Evolutionary conservation across 768 basidiomycete genomes (phyloP).

Genomic region (Collybiopsis luxurians): DNA sequence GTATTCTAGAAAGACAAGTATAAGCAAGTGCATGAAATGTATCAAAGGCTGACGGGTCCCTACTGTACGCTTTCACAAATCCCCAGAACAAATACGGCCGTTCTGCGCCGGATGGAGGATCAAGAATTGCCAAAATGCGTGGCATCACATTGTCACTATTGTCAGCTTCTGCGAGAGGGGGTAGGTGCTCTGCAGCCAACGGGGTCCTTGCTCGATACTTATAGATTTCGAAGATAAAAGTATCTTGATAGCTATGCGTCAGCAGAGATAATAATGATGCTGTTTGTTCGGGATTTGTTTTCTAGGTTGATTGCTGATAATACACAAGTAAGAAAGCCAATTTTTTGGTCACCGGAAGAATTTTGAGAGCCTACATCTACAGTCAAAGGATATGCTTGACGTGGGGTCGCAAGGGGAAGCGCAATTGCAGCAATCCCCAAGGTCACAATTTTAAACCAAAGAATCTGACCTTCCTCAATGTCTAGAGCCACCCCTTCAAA

Average conservation of each 20-base stretch:
- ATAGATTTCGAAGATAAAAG: constrained; percentile 43
- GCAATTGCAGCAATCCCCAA: constrained; percentile 40
- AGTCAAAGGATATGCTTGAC: constrained; percentile 44
- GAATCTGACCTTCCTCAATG: constrained; percentile 34
- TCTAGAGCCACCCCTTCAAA: constrained; percentile 44
- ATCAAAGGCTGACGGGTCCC: no score
- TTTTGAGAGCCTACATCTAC: constrained; percentile 32
- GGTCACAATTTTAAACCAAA: constrained; percentile 49
- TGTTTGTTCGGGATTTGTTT: constrained; percentile 46
- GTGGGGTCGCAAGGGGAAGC: constrained; percentile 51
- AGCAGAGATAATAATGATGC: constrained; percentile 42
- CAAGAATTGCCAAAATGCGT: neutral
- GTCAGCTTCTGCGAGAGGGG: constrained; percentile 64
- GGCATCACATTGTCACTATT: constrained; percentile 29
- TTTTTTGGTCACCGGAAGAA: neutral
- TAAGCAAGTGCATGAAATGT: no score
- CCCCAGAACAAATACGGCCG: constrained; percentile 11
- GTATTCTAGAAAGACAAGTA: no score
- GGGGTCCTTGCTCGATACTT: constrained; percentile 36
- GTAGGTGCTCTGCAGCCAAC: constrained; percentile 49
- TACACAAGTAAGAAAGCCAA: constrained; percentile 5
- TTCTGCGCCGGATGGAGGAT: constrained; percentile 5
- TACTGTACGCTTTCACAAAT: constrained; percentile 15
- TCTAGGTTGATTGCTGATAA: constrained; percentile 27
- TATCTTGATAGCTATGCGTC: constrained; percentile 54